Evolutionary conservation across 139 green algal genomes (phyloP).

Genomic region (Mychonastes homosphaera): DNA sequence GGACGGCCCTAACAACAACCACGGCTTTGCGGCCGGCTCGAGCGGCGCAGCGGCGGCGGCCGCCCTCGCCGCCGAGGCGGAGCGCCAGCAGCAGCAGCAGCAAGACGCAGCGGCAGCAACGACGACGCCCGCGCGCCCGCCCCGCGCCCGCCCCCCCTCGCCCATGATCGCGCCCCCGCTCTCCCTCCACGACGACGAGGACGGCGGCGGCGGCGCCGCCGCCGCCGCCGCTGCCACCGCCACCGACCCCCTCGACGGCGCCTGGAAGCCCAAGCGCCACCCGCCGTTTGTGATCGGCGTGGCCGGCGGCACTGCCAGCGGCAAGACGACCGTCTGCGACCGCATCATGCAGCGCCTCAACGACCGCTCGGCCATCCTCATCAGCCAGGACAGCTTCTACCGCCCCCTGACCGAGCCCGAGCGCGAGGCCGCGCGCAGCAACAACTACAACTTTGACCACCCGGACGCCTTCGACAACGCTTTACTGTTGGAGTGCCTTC

Average conservation of each 20-base stretch:
- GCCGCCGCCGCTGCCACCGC: neutral
- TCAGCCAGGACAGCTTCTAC: slow-evolving; percentile 83
- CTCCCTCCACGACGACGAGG: too few species aligned
- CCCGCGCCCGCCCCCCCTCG: too few species aligned
- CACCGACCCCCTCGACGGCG: neutral
- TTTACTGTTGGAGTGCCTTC: slow-evolving; percentile 49
- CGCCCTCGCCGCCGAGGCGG: too few species aligned
- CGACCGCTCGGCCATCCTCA: slow-evolving; percentile 71
- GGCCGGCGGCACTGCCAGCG: slow-evolving; percentile 56
- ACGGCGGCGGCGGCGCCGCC: too few species aligned
- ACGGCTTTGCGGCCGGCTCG: too few species aligned
- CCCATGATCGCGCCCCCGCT: too few species aligned
- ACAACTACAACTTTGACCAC: slow-evolving; percentile 83
- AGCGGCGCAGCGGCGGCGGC: too few species aligned
- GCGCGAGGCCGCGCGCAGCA: neutral
- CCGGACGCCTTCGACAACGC: slow-evolving; percentile 71
- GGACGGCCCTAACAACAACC: too few species aligned
- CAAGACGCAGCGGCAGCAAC: too few species aligned
- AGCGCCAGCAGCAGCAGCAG: too few species aligned
- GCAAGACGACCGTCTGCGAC: slow-evolving; percentile 85
- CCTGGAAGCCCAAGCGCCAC: neutral
- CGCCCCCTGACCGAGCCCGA: slow-evolving; percentile 51
- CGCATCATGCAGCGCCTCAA: slow-evolving; percentile 73
- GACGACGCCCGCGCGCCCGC: too few species aligned
- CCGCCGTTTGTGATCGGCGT: slow-evolving; percentile 16